phyloP scores from a whole-genome alignment of 2,329 filamentous ascomycete species.

The Calonectria pseudoturangicola region DNA sequence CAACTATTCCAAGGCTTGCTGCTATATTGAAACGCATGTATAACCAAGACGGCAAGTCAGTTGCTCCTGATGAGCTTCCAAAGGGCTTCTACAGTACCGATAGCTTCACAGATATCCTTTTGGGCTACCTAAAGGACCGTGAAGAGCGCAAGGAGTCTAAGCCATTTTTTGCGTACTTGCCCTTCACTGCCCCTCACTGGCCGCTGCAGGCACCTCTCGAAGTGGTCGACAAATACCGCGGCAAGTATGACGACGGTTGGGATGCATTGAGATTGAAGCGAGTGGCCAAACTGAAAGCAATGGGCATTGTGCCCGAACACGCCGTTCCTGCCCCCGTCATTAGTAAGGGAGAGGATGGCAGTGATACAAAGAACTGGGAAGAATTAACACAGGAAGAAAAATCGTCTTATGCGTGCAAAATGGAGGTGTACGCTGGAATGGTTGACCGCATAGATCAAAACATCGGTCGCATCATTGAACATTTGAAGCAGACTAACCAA shows the following conservation, averaged over 20 bases:
- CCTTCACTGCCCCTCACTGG: slow-evolving; percentile 77
- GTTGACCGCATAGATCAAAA: slow-evolving; percentile 77
- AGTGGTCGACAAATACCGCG: slow-evolving; percentile 72
- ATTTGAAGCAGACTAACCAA: neutral
- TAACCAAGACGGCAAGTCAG: slow-evolving; percentile 16
- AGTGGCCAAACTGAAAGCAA: slow-evolving; percentile 70
- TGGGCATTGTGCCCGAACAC: slow-evolving; percentile 71
- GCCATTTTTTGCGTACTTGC: slow-evolving; percentile 50
- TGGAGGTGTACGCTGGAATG: slow-evolving; percentile 79
- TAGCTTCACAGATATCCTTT: slow-evolving; percentile 64
- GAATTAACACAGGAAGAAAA: slow-evolving; percentile 66
- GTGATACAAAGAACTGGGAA: slow-evolving; percentile 60
- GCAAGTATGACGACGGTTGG: slow-evolving; percentile 76
- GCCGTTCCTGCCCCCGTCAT: slow-evolving; percentile 68
- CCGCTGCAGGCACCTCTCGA: slow-evolving; percentile 74
- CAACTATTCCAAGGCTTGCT: slow-evolving; percentile 28
- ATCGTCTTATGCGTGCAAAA: slow-evolving; percentile 68
- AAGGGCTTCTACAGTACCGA: slow-evolving; percentile 67
- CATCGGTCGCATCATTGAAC: slow-evolving; percentile 62
- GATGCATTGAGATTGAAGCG: slow-evolving; percentile 71
- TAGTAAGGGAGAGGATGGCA: slow-evolving; percentile 61
- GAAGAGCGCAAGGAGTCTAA: slow-evolving; percentile 50
- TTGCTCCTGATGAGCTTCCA: slow-evolving; percentile 57
- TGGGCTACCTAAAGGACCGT: slow-evolving; percentile 60
- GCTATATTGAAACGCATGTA: slow-evolving; percentile 21